A percentile compares a stretch with the other conserved stretches of the same genome.
Evolutionary conservation across 352 stramenopile genomes (phyloP).

Genomic region (Pythium aristosporum): DNA sequence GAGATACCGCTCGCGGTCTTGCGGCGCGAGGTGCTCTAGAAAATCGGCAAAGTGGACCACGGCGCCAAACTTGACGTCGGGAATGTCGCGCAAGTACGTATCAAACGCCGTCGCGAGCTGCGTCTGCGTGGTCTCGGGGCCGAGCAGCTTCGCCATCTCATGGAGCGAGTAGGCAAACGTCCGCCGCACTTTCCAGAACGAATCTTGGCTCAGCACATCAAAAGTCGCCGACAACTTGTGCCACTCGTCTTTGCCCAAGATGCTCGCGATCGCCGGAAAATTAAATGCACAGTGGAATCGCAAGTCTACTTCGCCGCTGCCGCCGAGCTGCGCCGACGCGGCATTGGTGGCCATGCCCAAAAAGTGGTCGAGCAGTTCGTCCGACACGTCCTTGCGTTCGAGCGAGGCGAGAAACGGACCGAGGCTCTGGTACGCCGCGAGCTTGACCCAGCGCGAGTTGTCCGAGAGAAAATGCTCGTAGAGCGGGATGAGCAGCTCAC

Average conservation of each 20-base stretch:
- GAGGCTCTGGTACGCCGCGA: slow-evolving; percentile 93
- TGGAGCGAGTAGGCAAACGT: slow-evolving; percentile 93
- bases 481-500: slow-evolving; percentile 84
- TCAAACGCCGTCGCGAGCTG: slow-evolving; percentile 84
- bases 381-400: slow-evolving; percentile 77
- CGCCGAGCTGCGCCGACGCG: slow-evolving; percentile 52
- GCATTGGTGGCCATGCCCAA: slow-evolving; percentile 77
- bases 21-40: slow-evolving; percentile 63
- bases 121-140: slow-evolving; percentile 71
- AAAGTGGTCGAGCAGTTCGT: slow-evolving; percentile 83
- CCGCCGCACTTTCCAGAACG: slow-evolving; percentile 88
- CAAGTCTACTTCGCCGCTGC: slow-evolving; percentile 84
- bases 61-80: slow-evolving; percentile 78
- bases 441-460: slow-evolving; percentile 91
- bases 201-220: slow-evolving; percentile 71
- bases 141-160: slow-evolving; percentile 82
- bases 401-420: slow-evolving; percentile 79
- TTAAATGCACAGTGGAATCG: slow-evolving; percentile 92
- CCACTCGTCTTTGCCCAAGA: slow-evolving; percentile 72
- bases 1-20: slow-evolving; percentile 78
- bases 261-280: slow-evolving; percentile 88
- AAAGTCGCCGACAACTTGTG: slow-evolving; percentile 78
- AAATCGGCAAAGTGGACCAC: slow-evolving; percentile 89
- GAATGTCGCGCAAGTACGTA: slow-evolving; percentile 78
- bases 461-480: slow-evolving; percentile 89